Conservation (phyloP, 495 filamentous ascomycete species). For the Friedmanniomyces endolithicus region DNA sequence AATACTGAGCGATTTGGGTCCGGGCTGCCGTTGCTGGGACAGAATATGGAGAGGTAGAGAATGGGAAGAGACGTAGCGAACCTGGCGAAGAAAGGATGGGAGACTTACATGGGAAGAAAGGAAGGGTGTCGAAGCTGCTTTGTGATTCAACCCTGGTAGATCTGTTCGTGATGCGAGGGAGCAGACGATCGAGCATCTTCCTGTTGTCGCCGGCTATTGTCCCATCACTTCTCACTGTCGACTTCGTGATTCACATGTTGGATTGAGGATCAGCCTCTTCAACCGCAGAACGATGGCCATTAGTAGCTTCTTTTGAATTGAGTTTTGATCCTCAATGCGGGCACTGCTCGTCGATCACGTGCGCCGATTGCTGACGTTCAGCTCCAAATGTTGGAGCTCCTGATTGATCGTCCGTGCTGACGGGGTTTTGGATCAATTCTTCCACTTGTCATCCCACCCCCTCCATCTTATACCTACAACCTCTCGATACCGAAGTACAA, state of each 20-base stretch:
- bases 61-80: slow-evolving; percentile 34
- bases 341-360: not conserved
- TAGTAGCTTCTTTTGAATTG: not conserved
- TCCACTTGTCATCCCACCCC: not conserved
- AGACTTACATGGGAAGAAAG: slow-evolving; percentile 30
- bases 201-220: no score
- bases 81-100: slow-evolving; percentile 34
- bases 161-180: no score
- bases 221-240: no score
- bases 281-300: not conserved
- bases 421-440: not conserved
- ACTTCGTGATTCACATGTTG: no score
- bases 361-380: not conserved
- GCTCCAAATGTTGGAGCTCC: not conserved
- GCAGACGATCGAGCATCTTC: no score
- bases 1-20: slow-evolving; percentile 37
- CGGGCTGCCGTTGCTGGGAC: slow-evolving; percentile 33
- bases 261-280: no score
- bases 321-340: not conserved
- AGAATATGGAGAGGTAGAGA: slow-evolving; percentile 34
- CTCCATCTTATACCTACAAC: not conserved
- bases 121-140: not conserved
- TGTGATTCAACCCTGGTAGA: no score
- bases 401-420: not conserved
- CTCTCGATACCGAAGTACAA: not conserved